Evolutionary conservation across 495 filamentous ascomycete genomes (phyloP).

Genomic region (Symbiotaphrina buchneri): DNA sequence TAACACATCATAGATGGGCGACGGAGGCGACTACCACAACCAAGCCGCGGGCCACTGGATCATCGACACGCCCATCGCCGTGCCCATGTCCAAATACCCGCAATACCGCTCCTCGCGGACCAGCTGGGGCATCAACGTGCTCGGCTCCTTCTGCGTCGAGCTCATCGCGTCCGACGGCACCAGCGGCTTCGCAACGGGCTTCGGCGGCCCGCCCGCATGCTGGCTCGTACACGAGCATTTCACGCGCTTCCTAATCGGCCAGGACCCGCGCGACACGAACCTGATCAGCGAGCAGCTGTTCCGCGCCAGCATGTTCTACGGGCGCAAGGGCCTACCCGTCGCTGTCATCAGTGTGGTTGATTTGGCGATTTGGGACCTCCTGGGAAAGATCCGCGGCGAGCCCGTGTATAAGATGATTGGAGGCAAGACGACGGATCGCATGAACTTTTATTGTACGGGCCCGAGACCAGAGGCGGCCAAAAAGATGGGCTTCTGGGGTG

Average conservation of each 20-base stretch:
- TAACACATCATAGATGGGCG: too few species aligned
- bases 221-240: slow-evolving; percentile 87
- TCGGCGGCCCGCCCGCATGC: slow-evolving; percentile 80
- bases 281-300: slow-evolving; percentile 91
- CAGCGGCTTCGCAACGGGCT: slow-evolving; percentile 80
- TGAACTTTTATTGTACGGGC: slow-evolving; percentile 88
- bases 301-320: slow-evolving; percentile 84
- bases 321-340: slow-evolving; percentile 70
- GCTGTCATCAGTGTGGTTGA: slow-evolving; percentile 89
- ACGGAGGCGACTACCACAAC: slow-evolving; percentile 89
- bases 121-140: slow-evolving; percentile 87
- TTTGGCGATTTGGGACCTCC: slow-evolving; percentile 73
- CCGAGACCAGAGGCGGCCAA: slow-evolving; percentile 62
- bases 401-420: slow-evolving; percentile 91
- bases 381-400: slow-evolving; percentile 75
- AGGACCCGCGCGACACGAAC: slow-evolving; percentile 70
- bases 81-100: slow-evolving; percentile 74
- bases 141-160: slow-evolving; percentile 87
- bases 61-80: slow-evolving; percentile 76
- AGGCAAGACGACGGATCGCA: slow-evolving; percentile 52
- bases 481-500: slow-evolving; percentile 66
- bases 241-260: slow-evolving; percentile 66
- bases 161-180: slow-evolving; percentile 74
- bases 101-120: slow-evolving; percentile 70
- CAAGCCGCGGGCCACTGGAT: slow-evolving; percentile 85